These are phyloP conservation scores for Bacidia gigantensis DNA, from an alignment of 495 filamentous ascomycete genomes.

Conservation along the genomic window DNA sequence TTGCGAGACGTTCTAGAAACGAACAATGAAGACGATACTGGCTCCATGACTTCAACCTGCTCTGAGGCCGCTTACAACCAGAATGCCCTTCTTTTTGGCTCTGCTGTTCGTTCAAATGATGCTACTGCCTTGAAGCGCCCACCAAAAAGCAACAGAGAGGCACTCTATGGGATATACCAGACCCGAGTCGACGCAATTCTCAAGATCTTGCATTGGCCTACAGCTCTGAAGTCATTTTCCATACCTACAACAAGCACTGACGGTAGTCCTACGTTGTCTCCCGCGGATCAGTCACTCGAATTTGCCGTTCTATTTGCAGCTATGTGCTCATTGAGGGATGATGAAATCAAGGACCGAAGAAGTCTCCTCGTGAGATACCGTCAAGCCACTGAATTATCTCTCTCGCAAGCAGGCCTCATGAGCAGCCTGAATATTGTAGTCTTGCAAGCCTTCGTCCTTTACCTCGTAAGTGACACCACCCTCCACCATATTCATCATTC, in stretches of 20 bases:
- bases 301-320: constrained; percentile 9
- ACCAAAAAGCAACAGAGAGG: not conserved
- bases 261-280: not conserved
- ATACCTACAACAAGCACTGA: not conserved
- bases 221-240: not conserved
- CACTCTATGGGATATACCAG: constrained; percentile 1
- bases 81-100: not conserved
- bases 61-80: too few species aligned
- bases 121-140: not conserved
- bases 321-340: constrained; percentile 6
- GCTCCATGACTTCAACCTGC: too few species aligned
- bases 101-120: not conserved
- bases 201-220: constrained; percentile 2
- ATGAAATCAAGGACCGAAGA: constrained; percentile 1
- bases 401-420: constrained; percentile 3
- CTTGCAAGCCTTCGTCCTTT: constrained; percentile 10
- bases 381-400: constrained; percentile 6
- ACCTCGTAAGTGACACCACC: constrained; percentile 6
- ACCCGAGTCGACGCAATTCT: constrained; percentile 6
- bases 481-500: not conserved
- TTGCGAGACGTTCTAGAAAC: constrained; percentile 6
- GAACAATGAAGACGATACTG: too few species aligned
- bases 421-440: constrained; percentile 3
- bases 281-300: constrained; percentile 1
- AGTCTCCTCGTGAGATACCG: not conserved